phyloP scores from a whole-genome alignment of 164 flowering plant species.

The Tetracentron sinense region DNA sequence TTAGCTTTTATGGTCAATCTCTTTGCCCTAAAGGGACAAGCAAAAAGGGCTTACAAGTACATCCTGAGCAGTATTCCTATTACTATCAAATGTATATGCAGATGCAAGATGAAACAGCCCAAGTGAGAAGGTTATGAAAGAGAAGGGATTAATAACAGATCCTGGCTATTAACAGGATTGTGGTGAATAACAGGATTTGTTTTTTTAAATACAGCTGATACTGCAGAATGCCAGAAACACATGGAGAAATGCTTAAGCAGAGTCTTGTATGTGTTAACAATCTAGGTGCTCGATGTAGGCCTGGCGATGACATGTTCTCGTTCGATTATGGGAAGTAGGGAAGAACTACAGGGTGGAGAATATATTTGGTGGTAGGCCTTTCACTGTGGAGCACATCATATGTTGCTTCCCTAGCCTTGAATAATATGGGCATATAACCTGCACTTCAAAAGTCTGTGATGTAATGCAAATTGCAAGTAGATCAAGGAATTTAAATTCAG shows the following conservation, averaged over 20 bases:
- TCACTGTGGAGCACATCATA: too few relatives aligned
- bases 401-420: too few relatives aligned
- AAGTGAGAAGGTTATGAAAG: slow-evolving; percentile 30
- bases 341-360: too few relatives aligned
- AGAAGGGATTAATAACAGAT: slow-evolving; percentile 43
- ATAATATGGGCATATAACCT: too few relatives aligned
- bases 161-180: slow-evolving; percentile 47
- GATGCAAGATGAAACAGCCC: slow-evolving; percentile 32
- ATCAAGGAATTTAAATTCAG: background rate
- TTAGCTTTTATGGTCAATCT: too few relatives aligned
- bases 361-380: too few relatives aligned
- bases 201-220: too few relatives aligned
- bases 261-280: slow-evolving; percentile 20
- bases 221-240: slow-evolving; percentile 9
- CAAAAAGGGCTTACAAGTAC: too few relatives aligned
- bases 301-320: slow-evolving; percentile 16
- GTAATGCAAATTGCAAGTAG: background rate
- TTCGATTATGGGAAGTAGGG: background rate
- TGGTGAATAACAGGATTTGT: slow-evolving; percentile 23
- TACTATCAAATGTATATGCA: too few relatives aligned
- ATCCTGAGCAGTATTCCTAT: slow-evolving; percentile 18
- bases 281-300: slow-evolving; percentile 31
- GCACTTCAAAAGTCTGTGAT: too few relatives aligned
- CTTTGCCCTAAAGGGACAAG: too few relatives aligned
- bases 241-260: slow-evolving; percentile 20